Base-by-base conservation (phyloP, 805 yeast species). In the Metschnikowia continentalis region DNA sequence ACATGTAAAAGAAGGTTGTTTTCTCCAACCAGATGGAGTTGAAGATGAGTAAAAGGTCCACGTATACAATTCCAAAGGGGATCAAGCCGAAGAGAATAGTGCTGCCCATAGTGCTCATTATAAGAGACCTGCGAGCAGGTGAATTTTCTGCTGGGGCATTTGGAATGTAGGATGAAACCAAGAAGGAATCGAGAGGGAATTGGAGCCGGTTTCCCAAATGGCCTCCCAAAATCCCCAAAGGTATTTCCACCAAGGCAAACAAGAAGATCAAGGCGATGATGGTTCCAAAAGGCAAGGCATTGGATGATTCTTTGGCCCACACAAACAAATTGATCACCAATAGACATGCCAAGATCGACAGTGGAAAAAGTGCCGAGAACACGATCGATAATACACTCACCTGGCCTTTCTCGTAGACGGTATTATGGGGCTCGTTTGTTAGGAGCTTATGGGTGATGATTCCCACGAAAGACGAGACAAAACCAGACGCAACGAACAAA, bases 1-100 rank as follows among this genome's bases (percentile, higher is more conserved):
- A 89, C 79, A 83, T 79, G 71, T 83, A 86, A 66, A 86, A 87
- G 61, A 82, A 87, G 2, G 91, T 80, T 0, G 90, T 80, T 65
- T 86, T 86, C 60, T 87, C 90, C 51, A 84, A 71, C 92, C 96
- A 88, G 10, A 88, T 72, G 1, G 91, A 81, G 64, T 87, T 82
- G 70, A 86, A 83, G 30, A 88, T 77, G 64, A 83, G 85, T 49
- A 82, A 68, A 52, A 90, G 70, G 62, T 90, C 96, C 49, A 87
- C 90, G 62, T 84, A 85, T n/a, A 88, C 83, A 11, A 89, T 82
- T 15, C 85, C 83, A 62, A 88, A 90, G 35, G 96, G 96, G 45
- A 87, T 76, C 19, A 84, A 46, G 2, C 96, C 96, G 59, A 86
- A 84, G 0, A 78, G 70, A 1, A 77, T 54, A 8, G 75, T 66